A percentile compares a stretch with the other conserved stretches of the same genome.
These are phyloP conservation scores for Verticillium nubilum DNA, from an alignment of 2,329 filamentous ascomycete species.

Conservation along the genomic window DNA sequence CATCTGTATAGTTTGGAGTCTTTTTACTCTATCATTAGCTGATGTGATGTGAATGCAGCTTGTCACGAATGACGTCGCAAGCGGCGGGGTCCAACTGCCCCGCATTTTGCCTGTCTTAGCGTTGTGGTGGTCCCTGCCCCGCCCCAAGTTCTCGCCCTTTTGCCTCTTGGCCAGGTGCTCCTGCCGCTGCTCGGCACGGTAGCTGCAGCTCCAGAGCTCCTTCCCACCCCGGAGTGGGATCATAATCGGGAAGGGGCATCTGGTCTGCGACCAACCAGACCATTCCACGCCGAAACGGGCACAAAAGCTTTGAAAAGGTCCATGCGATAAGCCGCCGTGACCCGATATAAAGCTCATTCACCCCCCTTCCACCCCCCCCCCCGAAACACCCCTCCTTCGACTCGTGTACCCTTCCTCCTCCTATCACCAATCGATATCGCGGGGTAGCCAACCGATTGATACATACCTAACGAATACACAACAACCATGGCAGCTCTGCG, in stretches of 20 bases:
- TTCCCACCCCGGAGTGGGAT: neutral
- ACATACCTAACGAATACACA: neutral
- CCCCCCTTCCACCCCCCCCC: constrained; percentile 1
- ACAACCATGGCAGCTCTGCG: constrained; percentile 9
- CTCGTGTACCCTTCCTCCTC: neutral
- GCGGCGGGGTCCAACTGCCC: neutral
- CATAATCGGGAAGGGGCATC: neutral
- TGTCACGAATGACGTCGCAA: neutral
- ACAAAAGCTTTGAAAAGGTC: neutral
- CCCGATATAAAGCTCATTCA: constrained; percentile 9
- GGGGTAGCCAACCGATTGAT: neutral
- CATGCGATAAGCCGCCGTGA: constrained; percentile 11
- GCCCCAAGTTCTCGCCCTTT: neutral
- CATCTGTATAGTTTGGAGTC: neutral
- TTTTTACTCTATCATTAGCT: neutral
- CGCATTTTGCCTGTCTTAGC: neutral
- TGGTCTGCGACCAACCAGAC: neutral
- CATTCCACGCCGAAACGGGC: neutral
- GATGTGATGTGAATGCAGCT: neutral
- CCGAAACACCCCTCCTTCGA: neutral
- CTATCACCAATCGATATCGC: neutral
- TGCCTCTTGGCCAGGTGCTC: neutral
- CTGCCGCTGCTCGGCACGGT: neutral
- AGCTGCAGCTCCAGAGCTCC: neutral
- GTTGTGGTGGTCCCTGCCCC: neutral